Evolutionary conservation across 306 rosid species (phyloP), one percentile per base, ranked within the genome.

Genomic region (Erythrophleum fordii): DNA sequence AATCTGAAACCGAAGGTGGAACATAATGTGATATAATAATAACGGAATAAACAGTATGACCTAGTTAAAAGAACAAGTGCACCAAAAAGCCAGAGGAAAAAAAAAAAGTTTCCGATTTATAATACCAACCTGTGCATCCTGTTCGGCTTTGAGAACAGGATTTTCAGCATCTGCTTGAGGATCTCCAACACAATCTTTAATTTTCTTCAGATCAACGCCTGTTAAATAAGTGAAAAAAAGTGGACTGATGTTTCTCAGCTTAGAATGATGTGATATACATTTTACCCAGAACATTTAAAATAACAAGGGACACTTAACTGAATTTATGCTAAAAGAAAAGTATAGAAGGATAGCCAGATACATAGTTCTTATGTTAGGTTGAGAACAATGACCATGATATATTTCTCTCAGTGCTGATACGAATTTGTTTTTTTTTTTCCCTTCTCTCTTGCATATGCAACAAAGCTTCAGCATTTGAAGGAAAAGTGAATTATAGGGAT

Each of bases 121-220:
- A 44, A 75, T 46, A 56, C 85, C 56, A 81, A 95, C 99, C 96
- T 95, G 98, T 64, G 90, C 84, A 67, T 88, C 94, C 78, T 95
- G 99, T 83, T 95, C 99, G 35, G 97, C 92, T 84, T 89, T 95
- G 46, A 95, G 94, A 78, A 95, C 80, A 34, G 89, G 82, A 70
- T 95, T 95, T 2, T 88, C 97, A 72, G 70, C 85, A 85, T 93
- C 89, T 3, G 97, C 98, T 8, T 29, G 44, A 61, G 96, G 86
- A 78, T 95, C 90, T 44, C 99, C 99, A 73, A 95, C 80, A 68
- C 99, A 95, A 65, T 85, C 86, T 78, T 89, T 85, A 70, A 95
- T 90, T 88, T 95, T 89, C 81, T 86, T 81, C 69, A 88, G 87
- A 81, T 95, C 98, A 65, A 59, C 79, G 72, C 92, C 99, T 95